phyloP scores from a whole-genome alignment of 1,139 yeast species.

The Suhomyces panamericanus region DNA sequence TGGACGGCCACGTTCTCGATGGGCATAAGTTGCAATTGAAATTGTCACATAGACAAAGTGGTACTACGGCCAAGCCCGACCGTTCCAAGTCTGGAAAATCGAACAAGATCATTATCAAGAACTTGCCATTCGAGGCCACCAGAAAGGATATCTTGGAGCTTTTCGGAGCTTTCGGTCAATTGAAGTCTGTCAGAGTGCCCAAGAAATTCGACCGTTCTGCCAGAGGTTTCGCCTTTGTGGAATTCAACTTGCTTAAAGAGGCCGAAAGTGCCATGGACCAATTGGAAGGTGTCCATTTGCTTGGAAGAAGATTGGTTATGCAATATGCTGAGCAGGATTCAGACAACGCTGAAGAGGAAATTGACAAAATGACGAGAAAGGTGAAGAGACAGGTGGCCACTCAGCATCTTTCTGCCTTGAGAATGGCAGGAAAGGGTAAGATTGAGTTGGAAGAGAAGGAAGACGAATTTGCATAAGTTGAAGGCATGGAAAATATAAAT shows the following conservation, averaged over 20 bases:
- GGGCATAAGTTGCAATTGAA: constrained; percentile 91
- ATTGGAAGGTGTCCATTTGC: constrained; percentile 91
- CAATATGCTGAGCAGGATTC: constrained; percentile 87
- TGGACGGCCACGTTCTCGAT: constrained; percentile 80
- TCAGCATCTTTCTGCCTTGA: constrained; percentile 69
- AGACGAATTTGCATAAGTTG: constrained; percentile 23
- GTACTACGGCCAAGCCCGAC: constrained; percentile 19
- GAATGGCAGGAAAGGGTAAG: constrained; percentile 74
- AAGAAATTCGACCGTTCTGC: constrained; percentile 93
- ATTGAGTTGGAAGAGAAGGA: constrained; percentile 63
- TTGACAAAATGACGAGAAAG: constrained; percentile 84
- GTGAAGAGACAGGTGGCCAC: constrained; percentile 80
- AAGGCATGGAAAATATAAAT: not conserved
- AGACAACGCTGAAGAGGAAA: constrained; percentile 83
- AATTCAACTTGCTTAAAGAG: constrained; percentile 82
- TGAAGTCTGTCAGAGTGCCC: constrained; percentile 94
- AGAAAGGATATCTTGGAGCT: constrained; percentile 88
- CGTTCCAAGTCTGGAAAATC: constrained; percentile 42
- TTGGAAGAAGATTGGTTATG: constrained; percentile 95
- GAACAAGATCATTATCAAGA: constrained; percentile 87
- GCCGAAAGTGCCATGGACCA: constrained; percentile 96
- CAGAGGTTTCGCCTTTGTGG: constrained; percentile 97
- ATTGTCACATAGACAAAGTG: constrained; percentile 70
- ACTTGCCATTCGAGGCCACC: constrained; percentile 94
- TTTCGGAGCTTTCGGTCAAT: constrained; percentile 90